Conservation (phyloP, 2,329 filamentous ascomycete species). For the Aspergillus sp. region DNA sequence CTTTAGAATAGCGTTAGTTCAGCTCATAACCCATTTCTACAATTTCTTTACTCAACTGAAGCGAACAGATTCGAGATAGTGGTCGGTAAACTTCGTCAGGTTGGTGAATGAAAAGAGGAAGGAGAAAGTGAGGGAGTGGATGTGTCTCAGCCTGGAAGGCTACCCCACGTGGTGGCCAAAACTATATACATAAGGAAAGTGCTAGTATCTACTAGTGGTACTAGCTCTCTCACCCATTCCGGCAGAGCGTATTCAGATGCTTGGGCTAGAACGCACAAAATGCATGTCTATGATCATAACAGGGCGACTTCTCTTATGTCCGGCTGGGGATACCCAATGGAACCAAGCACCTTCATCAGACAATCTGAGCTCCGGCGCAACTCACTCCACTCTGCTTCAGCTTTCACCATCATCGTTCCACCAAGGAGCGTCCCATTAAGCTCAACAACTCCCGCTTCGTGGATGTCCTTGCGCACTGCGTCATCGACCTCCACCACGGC, state of each 20-base stretch:
- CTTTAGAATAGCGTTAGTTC: too few relatives aligned
- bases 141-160: not conserved
- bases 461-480: slow-evolving; percentile 30
- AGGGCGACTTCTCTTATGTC: slow-evolving; percentile 17
- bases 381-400: slow-evolving; percentile 53
- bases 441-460: slow-evolving; percentile 44
- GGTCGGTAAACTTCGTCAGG: too few relatives aligned
- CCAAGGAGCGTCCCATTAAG: slow-evolving; percentile 59
- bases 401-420: slow-evolving; percentile 61
- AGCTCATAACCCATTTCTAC: too few relatives aligned
- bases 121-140: not conserved
- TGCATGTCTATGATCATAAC: slow-evolving; percentile 12
- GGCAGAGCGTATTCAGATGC: not conserved
- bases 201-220: not conserved
- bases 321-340: slow-evolving; percentile 41
- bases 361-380: slow-evolving; percentile 42
- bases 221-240: not conserved
- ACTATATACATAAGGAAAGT: not conserved
- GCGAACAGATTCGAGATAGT: too few relatives aligned
- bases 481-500: slow-evolving; percentile 40
- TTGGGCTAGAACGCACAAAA: not conserved
- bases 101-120: too few relatives aligned
- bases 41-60: too few relatives aligned
- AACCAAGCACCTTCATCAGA: slow-evolving; percentile 45
- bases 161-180: not conserved